Percentiles rank a stretch among this genome's conserved stretches.
phyloP scores from a whole-genome alignment of 2,329 filamentous ascomycete genomes.

The Proliferodiscus dingleyae region DNA sequence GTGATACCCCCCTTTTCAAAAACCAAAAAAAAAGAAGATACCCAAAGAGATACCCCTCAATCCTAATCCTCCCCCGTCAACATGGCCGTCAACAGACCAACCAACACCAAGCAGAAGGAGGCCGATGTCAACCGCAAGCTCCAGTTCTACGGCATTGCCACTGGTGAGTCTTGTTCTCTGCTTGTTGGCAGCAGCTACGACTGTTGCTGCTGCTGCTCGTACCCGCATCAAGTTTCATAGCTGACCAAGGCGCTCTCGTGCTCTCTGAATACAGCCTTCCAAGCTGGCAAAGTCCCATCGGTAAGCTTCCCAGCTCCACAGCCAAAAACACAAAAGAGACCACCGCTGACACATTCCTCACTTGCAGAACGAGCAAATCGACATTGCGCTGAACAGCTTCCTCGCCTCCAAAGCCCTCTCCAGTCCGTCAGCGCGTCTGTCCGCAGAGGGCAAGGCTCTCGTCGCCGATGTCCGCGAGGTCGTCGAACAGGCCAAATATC shows the following conservation, averaged over 20 bases:
- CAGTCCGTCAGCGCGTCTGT: constrained; percentile 71
- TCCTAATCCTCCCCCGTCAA: too few relatives aligned
- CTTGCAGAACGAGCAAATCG: constrained; percentile 71
- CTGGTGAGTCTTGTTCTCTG: constrained; percentile 41
- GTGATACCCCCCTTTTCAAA: constrained; percentile 17
- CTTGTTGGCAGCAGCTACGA: constrained; percentile 1
- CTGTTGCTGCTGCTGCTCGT: too few relatives aligned
- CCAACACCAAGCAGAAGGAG: constrained; percentile 27
- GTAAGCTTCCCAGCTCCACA: too few relatives aligned
- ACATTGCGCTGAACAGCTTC: constrained; percentile 87
- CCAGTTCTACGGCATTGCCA: constrained; percentile 86
- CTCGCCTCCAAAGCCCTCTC: constrained; percentile 66
- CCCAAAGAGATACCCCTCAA: too few relatives aligned
- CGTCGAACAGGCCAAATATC: constrained; percentile 75
- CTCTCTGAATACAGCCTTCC: too few relatives aligned
- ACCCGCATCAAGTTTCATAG: too few relatives aligned
- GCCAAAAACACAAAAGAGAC: too few relatives aligned
- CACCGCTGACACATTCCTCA: too few relatives aligned
- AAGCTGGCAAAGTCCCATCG: constrained; percentile 87
- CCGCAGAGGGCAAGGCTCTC: constrained; percentile 73
- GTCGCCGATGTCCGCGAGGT: constrained; percentile 74
- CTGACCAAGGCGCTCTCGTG: too few relatives aligned
- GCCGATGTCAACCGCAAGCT: constrained; percentile 84
- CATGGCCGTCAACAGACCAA: constrained; percentile 32
- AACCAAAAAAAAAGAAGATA: too few relatives aligned